A percentile compares a stretch with the other conserved stretches of the same genome.
Evolutionary conservation across 169 alveolate species (phyloP).

Genomic region (Pseudocohnilembus persalinus): DNA sequence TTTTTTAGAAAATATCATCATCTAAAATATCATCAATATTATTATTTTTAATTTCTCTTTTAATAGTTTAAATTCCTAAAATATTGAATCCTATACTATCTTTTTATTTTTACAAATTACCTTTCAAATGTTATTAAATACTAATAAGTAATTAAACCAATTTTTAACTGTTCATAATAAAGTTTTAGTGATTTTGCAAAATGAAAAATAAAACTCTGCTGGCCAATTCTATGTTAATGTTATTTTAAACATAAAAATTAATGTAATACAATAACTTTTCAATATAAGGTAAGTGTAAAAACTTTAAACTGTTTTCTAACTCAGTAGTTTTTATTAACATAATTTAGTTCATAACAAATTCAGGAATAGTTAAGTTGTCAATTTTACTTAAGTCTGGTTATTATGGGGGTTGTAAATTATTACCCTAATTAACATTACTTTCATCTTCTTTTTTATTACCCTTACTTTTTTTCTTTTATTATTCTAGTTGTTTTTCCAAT

Average conservation of each 20-base stretch:
- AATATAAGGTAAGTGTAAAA: conserved; percentile 59
- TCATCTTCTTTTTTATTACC: too few relatives aligned
- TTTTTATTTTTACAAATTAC: conserved; percentile 46
- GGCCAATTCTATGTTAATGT: conserved; percentile 68
- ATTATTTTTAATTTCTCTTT: conserved; percentile 37
- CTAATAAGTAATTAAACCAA: conserved; percentile 51
- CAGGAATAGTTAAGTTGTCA: conserved; percentile 59
- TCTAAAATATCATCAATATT: conserved; percentile 14
- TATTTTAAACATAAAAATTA: conserved; percentile 66
- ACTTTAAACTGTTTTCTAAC: conserved; percentile 66
- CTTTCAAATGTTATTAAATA: conserved; percentile 51
- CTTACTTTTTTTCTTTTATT: too few relatives aligned
- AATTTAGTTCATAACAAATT: conserved; percentile 55
- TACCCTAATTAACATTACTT: conserved; percentile 39
- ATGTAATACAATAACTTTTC: conserved; percentile 61
- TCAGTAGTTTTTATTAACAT: conserved; percentile 59
- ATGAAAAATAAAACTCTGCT: conserved; percentile 61
- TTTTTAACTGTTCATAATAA: conserved; percentile 56
- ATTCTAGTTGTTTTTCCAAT: too few relatives aligned
- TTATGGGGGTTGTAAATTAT: conserved; percentile 51
- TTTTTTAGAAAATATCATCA: conserved; percentile 12
- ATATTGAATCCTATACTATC: conserved; percentile 62
- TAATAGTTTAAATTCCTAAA: conserved; percentile 53
- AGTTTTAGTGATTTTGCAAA: conserved; percentile 49
- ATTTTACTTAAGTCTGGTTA: conserved; percentile 52